Percentiles rank a stretch among this genome's conserved stretches.
Evolutionary conservation across 2,329 filamentous ascomycete species (phyloP).

Genomic region (Trichoderma hamatum): DNA sequence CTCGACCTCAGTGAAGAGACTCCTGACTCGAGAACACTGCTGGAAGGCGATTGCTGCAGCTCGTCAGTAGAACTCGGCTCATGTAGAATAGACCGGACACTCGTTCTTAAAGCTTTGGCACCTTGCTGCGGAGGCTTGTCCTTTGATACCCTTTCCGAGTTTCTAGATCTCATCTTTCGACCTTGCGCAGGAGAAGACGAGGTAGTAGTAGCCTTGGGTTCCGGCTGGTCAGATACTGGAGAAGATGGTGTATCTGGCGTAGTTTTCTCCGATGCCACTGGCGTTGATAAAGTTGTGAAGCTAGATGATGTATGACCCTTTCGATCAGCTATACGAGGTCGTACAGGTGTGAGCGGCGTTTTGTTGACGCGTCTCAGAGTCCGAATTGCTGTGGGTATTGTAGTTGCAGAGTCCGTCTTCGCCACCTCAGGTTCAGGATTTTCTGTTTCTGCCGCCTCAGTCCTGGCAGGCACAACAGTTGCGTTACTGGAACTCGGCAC

Average conservation of each 20-base stretch:
- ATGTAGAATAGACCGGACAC: constrained; percentile 36
- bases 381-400: neutral
- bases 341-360: constrained; percentile 33
- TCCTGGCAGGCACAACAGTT: neutral
- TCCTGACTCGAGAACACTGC: constrained; percentile 44
- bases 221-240: constrained; percentile 30
- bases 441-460: neutral
- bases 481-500: neutral
- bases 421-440: neutral
- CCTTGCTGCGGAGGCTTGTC: constrained; percentile 37
- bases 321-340: constrained; percentile 26
- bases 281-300: constrained; percentile 48
- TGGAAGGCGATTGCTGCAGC: constrained; percentile 46
- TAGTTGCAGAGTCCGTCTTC: neutral
- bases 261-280: constrained; percentile 42
- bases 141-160: constrained; percentile 28
- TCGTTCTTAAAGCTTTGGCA: constrained; percentile 31
- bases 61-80: constrained; percentile 54
- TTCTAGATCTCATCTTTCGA: constrained; percentile 31
- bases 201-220: constrained; percentile 31
- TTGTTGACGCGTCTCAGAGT: constrained; percentile 30
- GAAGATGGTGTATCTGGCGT: constrained; percentile 44
- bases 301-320: constrained; percentile 40
- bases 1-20: constrained; percentile 37
- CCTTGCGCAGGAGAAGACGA: constrained; percentile 34